These are phyloP conservation scores for Pythium graminicola DNA, from an alignment of 352 stramenopile genomes.

Conservation along the genomic window DNA sequence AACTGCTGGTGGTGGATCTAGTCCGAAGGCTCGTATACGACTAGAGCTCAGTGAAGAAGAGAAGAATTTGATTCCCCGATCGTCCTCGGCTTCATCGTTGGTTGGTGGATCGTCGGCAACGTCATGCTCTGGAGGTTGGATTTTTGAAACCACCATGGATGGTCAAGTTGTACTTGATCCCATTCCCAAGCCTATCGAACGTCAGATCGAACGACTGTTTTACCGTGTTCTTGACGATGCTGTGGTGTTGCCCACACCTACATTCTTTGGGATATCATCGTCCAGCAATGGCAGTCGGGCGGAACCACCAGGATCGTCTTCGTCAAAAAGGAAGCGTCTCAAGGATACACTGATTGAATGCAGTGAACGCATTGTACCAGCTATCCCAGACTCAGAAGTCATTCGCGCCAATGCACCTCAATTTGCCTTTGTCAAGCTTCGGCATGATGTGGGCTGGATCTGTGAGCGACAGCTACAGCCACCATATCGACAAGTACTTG, in stretches of 20 bases:
- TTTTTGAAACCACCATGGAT: slow-evolving; percentile 85
- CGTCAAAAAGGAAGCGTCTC: slow-evolving; percentile 45
- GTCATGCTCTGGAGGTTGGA: slow-evolving; percentile 68
- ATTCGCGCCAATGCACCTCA: slow-evolving; percentile 11
- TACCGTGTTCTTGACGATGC: slow-evolving; percentile 69
- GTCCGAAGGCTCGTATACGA: slow-evolving; percentile 18
- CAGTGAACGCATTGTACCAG: slow-evolving; percentile 63
- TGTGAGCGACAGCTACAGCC: slow-evolving; percentile 49
- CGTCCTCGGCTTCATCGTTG: slow-evolving; percentile 19
- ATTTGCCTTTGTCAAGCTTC: slow-evolving; percentile 70
- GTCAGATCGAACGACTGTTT: slow-evolving; percentile 73
- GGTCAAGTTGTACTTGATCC: slow-evolving; percentile 68
- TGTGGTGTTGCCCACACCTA: slow-evolving; percentile 55
- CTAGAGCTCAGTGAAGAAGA: slow-evolving; percentile 23
- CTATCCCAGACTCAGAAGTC: slow-evolving; percentile 9
- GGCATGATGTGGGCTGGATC: slow-evolving; percentile 75
- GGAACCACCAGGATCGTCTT: slow-evolving; percentile 20
- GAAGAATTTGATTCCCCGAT: slow-evolving; percentile 19
- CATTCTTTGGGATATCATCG: slow-evolving; percentile 16
- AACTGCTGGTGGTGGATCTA: not conserved
- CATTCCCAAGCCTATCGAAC: slow-evolving; percentile 47
- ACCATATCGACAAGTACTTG: slow-evolving; percentile 45
- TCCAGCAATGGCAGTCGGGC: not conserved
- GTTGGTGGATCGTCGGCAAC: slow-evolving; percentile 12
- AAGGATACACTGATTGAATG: slow-evolving; percentile 73